Evolutionary conservation across 192 early-diverging fungal genomes (phyloP).

Genomic region (Podila horticola): DNA sequence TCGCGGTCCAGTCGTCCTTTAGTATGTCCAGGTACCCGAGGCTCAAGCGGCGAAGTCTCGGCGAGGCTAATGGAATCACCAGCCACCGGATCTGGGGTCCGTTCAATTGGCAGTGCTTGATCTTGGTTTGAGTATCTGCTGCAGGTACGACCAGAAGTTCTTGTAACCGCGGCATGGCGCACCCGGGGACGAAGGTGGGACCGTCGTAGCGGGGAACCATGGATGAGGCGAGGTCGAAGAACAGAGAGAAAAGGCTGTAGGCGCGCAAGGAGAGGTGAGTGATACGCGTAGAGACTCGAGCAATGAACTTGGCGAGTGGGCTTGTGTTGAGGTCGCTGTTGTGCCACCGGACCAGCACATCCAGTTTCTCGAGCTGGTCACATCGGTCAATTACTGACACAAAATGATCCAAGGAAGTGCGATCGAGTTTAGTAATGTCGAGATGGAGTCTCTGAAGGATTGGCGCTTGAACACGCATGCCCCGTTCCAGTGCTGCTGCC

Average conservation of each 20-base stretch:
- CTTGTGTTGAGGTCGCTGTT: slow-evolving; percentile 1
- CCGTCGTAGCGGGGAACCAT: neutral
- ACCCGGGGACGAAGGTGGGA: neutral
- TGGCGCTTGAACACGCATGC: neutral
- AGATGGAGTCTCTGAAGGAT: slow-evolving; percentile 5
- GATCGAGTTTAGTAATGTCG: slow-evolving; percentile 15
- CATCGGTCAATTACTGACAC: slow-evolving; percentile 7
- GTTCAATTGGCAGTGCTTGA: slow-evolving; percentile 1
- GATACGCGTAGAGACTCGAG: neutral
- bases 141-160: slow-evolving; percentile 1
- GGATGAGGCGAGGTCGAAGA: neutral
- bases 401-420: slow-evolving; percentile 1
- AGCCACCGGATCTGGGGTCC: neutral
- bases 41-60: neutral
- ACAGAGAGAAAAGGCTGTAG: neutral
- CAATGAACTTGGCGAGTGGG: slow-evolving; percentile 3
- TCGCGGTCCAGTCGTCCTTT: neutral
- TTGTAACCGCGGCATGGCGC: neutral
- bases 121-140: neutral
- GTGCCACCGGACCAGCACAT: neutral
- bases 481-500: neutral
- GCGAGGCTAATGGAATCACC: neutral
- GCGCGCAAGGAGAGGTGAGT: neutral
- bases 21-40: neutral
- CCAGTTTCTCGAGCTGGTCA: neutral